These are phyloP conservation scores for Globisporangium polare DNA, from an alignment of 352 stramenopile genomes.

Conservation along the genomic window DNA sequence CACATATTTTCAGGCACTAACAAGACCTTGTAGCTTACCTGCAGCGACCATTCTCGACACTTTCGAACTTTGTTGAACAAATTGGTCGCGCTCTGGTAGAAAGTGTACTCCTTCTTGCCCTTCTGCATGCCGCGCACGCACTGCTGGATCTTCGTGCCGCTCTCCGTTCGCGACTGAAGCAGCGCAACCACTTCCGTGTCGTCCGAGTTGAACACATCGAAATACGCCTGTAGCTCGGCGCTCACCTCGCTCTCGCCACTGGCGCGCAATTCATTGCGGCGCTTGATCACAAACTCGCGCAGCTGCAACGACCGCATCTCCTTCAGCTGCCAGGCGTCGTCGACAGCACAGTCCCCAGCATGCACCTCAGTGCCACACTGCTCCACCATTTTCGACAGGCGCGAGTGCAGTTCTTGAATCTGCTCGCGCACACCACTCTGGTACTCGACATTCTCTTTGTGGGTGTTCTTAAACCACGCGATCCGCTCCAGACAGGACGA, in stretches of 20 bases:
- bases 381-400: constrained; percentile 17
- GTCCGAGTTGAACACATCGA: constrained; percentile 31
- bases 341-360: constrained; percentile 19
- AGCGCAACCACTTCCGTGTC: constrained; percentile 32
- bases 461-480: constrained; percentile 23
- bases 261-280: constrained; percentile 25
- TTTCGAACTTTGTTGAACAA: constrained; percentile 29
- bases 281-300: constrained; percentile 28
- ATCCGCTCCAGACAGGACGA: constrained; percentile 35
- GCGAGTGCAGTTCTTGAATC: constrained; percentile 25
- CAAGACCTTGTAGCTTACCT: constrained; percentile 14
- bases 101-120: constrained; percentile 23
- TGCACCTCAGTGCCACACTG: constrained; percentile 22
- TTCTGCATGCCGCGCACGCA: constrained; percentile 17
- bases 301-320: constrained; percentile 28
- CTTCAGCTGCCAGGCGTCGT: constrained; percentile 23
- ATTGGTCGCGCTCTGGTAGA: constrained; percentile 28
- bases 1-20: too few species aligned
- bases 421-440: constrained; percentile 16
- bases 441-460: constrained; percentile 15
- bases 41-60: constrained; percentile 11
- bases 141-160: constrained; percentile 18
- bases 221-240: constrained; percentile 27
- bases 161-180: constrained; percentile 24
- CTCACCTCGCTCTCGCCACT: constrained; percentile 27